phyloP scores from a whole-genome alignment of 2,329 filamentous ascomycete species.

The Alternaria novae-zelandiae region DNA sequence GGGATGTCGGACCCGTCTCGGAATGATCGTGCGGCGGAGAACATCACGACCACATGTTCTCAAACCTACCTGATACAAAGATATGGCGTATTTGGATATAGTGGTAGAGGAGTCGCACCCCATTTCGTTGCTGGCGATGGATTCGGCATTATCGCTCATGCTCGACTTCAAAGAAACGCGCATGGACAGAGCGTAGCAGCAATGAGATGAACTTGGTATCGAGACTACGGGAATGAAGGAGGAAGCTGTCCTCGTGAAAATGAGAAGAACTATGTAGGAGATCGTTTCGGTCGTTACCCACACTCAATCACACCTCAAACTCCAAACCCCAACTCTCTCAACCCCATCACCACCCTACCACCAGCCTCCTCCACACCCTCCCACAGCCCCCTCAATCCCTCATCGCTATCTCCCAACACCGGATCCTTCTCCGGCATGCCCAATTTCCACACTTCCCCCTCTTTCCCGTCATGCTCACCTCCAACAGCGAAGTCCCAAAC shows the following conservation, averaged over 20 bases:
- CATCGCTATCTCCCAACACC: slow-evolving; percentile 50
- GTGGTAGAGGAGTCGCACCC: not conserved
- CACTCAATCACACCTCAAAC: not conserved
- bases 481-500: slow-evolving; percentile 60
- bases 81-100: not conserved
- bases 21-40: not conserved
- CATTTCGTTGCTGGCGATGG: not conserved
- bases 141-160: not conserved
- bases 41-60: not conserved
- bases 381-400: slow-evolving; percentile 51
- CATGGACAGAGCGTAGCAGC: not conserved
- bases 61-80: not conserved
- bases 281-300: not conserved
- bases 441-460: slow-evolving; percentile 55
- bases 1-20: not conserved
- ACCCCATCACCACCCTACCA: not conserved
- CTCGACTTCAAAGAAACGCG: not conserved
- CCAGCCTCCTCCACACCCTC: not conserved
- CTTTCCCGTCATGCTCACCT: slow-evolving; percentile 52
- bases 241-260: not conserved
- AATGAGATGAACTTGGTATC: not conserved
- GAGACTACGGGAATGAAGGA: not conserved
- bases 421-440: slow-evolving; percentile 56
- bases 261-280: not conserved
- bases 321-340: not conserved